Evolutionary conservation across 2,329 filamentous ascomycete genomes (phyloP), one percentile per base, ranked within the genome.

Genomic region (Leptosphaerulina australis): DNA sequence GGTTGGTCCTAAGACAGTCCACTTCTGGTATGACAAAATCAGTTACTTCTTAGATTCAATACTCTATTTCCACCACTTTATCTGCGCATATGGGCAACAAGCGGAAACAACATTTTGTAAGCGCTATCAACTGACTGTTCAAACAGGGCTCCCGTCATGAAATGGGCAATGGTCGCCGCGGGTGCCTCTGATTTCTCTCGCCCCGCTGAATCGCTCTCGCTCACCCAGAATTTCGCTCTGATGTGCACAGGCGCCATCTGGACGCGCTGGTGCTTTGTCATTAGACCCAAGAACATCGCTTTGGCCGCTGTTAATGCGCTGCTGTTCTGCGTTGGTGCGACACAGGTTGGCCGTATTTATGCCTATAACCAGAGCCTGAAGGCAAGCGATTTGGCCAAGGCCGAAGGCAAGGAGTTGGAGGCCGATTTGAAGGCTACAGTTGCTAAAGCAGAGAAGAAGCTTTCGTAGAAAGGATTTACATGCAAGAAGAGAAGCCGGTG

Each of bases 211-310:
- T 91, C 91, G 75, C 90, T 99, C 63, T 97, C 92, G 30, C 80
- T 97, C 56, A 94, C 90, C 22, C 92, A 97, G 78, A 99, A 97
- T 79, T 81, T 81, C 40, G 93, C 94, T 52, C 83, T 99, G 63
- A 94, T 90, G 71, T 86, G 86, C 65, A 99, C 94, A 8, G 94
- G 94, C 62, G 77, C 88, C 60, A 99, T 99, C 82, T 99, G 94
- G 94, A 99, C 94, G 35, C 85, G 94, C 62, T 99, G 94, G 94
- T 99, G 94, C 82, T 82, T 97, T 72, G 88, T 99, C 75, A 99
- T 99, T 78, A 91, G 86, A 76, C 94, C 94, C 50, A 86, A 86
- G 77, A 99, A 99, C 81, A 79, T 91, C 69, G 88, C 97, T 55
- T 86, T 99, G 52, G 94, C 94, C 55, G 86, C 91, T 46, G 94